Base-by-base conservation (phyloP, 345 rosid genomes). In the Rhizophora mangle region DNA sequence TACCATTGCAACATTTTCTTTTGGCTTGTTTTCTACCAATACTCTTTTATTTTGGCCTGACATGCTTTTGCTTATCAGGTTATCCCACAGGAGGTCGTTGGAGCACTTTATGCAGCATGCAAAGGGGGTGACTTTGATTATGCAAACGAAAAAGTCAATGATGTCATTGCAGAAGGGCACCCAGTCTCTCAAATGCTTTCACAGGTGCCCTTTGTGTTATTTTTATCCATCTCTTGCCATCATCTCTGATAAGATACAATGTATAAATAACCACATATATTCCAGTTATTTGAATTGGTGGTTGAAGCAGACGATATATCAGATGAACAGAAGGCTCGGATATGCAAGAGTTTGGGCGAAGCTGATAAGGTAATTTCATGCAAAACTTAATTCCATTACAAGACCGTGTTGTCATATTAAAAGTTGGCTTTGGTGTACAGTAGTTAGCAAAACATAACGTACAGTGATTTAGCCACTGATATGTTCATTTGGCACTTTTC, bases 301-400 rank as follows among this genome's bases (percentile, higher is more conserved):
- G 88, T 84, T 1, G 84, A 83, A 81, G 83, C 85, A 59, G 92
- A 83, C 63, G 97, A 92, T 74, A 72, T 85, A 72, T 75, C 91
- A 4, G 98, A 96, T 83, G 93, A 82, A 67, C 94, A 92, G 82
- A 90, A 90, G 87, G 97, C 96, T 85, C 84, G 87, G 73, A 87
- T 92, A 81, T 89, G 89, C 89, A 88, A 82, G 77, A 74, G 83
- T 63, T 76, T 92, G 75, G 98, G 74, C 72, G 84, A 79, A 76
- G 87, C 96, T 65, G 98, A 90, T 75, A 95, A 90, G 97, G 99
- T 89, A 51, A 72, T 62, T 60, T 64, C 63, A 69, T 61, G 34
- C 37, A 19, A 26, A 39, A 37, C 64, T 53, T 39, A 10, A 68
- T 55, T 43, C 22, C 29, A 2, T 37, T 64, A n/a, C 56, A 7